Conservation (phyloP, 768 basidiomycete genomes). For the Lentinula detonsa region DNA sequence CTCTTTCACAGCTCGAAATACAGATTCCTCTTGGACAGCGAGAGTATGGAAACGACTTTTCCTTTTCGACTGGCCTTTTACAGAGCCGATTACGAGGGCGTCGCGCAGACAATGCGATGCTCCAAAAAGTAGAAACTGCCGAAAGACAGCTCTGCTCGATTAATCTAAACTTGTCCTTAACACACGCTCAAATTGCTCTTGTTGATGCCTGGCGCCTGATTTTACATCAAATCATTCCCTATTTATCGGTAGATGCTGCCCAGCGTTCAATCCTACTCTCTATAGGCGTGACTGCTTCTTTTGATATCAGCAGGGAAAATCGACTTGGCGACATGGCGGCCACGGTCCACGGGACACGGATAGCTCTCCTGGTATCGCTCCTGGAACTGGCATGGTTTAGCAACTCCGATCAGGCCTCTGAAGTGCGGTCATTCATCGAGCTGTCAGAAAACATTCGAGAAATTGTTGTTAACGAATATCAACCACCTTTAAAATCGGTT, state of each 20-base stretch:
- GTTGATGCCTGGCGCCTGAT: conserved; percentile 76
- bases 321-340: conserved; percentile 83
- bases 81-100: conserved; percentile 57
- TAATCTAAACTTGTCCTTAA: conserved; percentile 83
- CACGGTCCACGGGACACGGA: conserved; percentile 67
- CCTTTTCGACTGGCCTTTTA: conserved; percentile 59
- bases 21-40: conserved; percentile 62
- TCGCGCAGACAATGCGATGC: conserved; percentile 31
- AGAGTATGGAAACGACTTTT: conserved; percentile 75
- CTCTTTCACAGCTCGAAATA: conserved; percentile 56
- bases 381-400: conserved; percentile 81
- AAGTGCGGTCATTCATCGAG: conserved; percentile 54
- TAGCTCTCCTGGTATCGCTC: conserved; percentile 68
- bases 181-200: conserved; percentile 70
- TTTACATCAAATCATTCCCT: conserved; percentile 56
- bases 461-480: conserved; percentile 68
- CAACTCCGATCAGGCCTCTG: conserved; percentile 43
- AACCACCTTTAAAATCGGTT: conserved; percentile 69
- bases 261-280: conserved; percentile 51
- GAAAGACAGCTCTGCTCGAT: conserved; percentile 63
- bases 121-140: conserved; percentile 37
- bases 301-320: conserved; percentile 58
- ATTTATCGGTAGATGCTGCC: conserved; percentile 53
- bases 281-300: conserved; percentile 59
- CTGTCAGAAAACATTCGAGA: conserved; percentile 56